Percentiles rank a stretch among this genome's conserved stretches.
Evolutionary conservation across 2,329 filamentous ascomycete species (phyloP).

Genomic region (Cladophialophora yegresii): DNA sequence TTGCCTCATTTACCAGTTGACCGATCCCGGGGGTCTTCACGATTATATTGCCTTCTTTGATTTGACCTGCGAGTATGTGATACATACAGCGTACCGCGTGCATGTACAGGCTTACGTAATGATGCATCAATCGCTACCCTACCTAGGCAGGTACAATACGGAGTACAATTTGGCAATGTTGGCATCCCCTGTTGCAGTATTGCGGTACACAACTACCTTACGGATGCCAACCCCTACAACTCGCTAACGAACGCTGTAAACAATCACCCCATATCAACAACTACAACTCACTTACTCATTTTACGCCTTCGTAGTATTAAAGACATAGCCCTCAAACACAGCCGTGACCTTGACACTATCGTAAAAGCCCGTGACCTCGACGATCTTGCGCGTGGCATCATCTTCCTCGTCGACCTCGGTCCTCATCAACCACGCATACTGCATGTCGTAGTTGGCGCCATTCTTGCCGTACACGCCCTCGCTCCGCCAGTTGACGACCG

Average conservation of each 20-base stretch:
- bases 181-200: too few relatives aligned
- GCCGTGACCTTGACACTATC: constrained; percentile 24
- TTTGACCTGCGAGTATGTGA: too few relatives aligned
- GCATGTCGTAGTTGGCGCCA: constrained; percentile 28
- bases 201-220: too few relatives aligned
- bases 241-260: background rate
- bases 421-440: constrained; percentile 29
- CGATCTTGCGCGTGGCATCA: constrained; percentile 19
- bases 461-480: constrained; percentile 25
- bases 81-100: too few relatives aligned
- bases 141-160: too few relatives aligned
- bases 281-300: background rate
- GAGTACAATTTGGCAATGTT: too few relatives aligned
- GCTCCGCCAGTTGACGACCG: constrained; percentile 22
- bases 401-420: constrained; percentile 7
- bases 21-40: too few relatives aligned
- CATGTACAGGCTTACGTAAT: too few relatives aligned
- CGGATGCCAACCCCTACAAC: too few relatives aligned
- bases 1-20: background rate
- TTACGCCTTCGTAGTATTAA: constrained; percentile 13
- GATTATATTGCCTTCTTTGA: too few relatives aligned
- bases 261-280: background rate
- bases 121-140: too few relatives aligned
- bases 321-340: constrained; percentile 26
- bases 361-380: constrained; percentile 28